Conservation (phyloP, 2,329 filamentous ascomycete genomes). For the Aspergillus aculeatus region DNA sequence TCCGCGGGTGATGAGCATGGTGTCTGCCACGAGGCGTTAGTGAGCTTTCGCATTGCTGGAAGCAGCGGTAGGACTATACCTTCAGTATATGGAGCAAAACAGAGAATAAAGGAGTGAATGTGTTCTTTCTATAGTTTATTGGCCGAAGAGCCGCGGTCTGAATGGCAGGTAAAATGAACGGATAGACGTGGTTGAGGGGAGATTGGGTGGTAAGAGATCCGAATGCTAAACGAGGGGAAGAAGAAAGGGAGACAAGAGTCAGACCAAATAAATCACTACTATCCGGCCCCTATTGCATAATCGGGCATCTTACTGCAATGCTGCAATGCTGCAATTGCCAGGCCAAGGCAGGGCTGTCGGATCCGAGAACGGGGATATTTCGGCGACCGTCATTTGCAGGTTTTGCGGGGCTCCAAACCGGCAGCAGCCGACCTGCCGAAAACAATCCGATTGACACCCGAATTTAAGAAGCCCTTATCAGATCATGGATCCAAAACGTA, state of each 20-base stretch:
- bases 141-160: neutral
- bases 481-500: neutral
- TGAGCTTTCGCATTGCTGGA: neutral
- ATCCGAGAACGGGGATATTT: constrained; percentile 2
- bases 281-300: neutral
- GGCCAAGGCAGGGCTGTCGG: neutral
- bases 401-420: neutral
- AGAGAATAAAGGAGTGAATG: neutral
- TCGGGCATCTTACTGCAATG: neutral
- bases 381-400: neutral
- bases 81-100: neutral
- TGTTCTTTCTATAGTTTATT: neutral
- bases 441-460: no score
- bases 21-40: neutral
- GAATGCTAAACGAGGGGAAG: neutral
- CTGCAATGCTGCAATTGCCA: neutral
- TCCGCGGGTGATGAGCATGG: constrained; percentile 49
- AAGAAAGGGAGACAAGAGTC: neutral
- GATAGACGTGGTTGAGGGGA: neutral
- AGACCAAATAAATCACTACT: neutral
- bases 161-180: no score
- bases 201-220: neutral
- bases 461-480: neutral
- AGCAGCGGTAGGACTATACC: neutral
- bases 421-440: neutral